Base-by-base conservation (phyloP, 371 early-diverging fungal genomes). In the Mucor ambiguus region DNA sequence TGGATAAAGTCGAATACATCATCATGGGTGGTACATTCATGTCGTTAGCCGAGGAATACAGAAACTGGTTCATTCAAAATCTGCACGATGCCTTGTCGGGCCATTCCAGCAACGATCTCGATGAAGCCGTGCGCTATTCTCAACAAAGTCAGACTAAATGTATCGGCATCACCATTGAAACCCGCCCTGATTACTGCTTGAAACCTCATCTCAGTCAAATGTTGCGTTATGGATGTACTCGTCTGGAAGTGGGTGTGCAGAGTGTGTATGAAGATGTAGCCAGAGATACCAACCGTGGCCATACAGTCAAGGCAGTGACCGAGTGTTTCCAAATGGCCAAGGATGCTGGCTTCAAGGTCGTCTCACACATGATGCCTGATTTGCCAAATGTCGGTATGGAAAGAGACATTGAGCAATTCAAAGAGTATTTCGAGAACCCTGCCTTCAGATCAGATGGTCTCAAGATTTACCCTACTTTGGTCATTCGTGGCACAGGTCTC, bases 301-400 rank as follows among this genome's bases (percentile, higher is more conserved):
- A 99, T 76, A 99, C 99, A 8, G 99, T 99, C 32, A 89, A 92
- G 68, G 96, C 99, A 8, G 99, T 99, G 0, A 93, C 94, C 67
- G 99, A 98, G 74, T 93, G 94, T 4, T 99, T 99, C 81, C 96
- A 96, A 41, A 82, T 99, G 63, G 92, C 95, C 38, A 99, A 99
- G 79, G 99, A 99, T 77, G 94, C 98, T 22, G 99, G 99, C 5
- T 99, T 97, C 87, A 99, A 99, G 81, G 95, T 99, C 5, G 99
- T 99, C 11, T 94, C 99, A 10, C 99, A 99, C 71, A 99, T 99
- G 99, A 99, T 99, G 99, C 99, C 99, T 16, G 99, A 99, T 85
- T 86, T 99, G 56, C 99, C 99, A 1, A 99, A 99, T 77, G 99
- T 99, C 7, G 99, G 99, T 26, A 98, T 97, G 95, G 98, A 98